Base-by-base conservation (phyloP, 2,329 filamentous ascomycete species). In the Colletotrichum liriopes region DNA sequence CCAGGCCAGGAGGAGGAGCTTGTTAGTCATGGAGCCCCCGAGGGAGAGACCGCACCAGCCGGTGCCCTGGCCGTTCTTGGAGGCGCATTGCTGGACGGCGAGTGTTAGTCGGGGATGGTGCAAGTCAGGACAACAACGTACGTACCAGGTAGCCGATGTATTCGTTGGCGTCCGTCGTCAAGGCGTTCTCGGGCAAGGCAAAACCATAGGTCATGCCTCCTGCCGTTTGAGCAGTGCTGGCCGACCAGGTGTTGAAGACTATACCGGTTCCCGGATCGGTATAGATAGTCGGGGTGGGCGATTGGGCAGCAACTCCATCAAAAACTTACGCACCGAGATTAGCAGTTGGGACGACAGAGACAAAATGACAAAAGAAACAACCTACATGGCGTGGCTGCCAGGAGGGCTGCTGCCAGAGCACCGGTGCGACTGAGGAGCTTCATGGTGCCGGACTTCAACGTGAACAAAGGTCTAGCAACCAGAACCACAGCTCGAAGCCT, bases 1-100 rank as follows among this genome's bases (percentile, higher is more conserved):
- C 84, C 88, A 92, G 2, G 88, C 88, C 74, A 90, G 81, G 20
- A 92, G 81, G 64, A 92, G 85, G 3, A 92, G 81, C 47, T 86
- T 86, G 74, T 86, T 86, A 9, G 85, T 87, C 90, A 92, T 92
- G 60, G 83, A 82, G 5, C 87, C 86, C 12, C 85, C 86, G 65
- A 91, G 83, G 0, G 87, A 86, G 26, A 92, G 76, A 74, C 89
- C 89, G 76, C 89, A 87, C 87, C 88, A 92, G 20, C 89, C 90
- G 32, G 84, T 85, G 3, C 82, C 79, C 23, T 84, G 83, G 4
- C 83, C 81, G 58, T 83, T 82, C 49, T 82, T 82, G 14, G 84
- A 84, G 67, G 83, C 76, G 77, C 86, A 85, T 82, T 84, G 77
- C 87, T 88, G 72, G 63, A 59, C 70, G 73, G 20, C 54, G 72